Evolutionary conservation across 345 rosid species (phyloP), one percentile per base, ranked within the genome.

Genomic region (Ailanthus altissimus): DNA sequence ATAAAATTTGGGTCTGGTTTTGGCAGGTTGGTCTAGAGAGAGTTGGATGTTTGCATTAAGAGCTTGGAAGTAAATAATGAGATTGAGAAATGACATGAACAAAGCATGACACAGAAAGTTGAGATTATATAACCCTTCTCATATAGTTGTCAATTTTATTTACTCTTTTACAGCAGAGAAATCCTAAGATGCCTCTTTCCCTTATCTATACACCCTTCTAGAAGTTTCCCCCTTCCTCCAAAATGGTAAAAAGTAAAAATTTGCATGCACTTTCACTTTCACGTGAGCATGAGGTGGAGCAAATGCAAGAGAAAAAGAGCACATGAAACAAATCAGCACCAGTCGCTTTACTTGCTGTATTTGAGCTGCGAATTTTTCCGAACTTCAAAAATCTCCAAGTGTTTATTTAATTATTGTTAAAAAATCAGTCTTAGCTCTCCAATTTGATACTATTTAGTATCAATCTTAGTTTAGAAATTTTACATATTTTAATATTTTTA

Each of bases 151-250:
- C 84, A 85, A 88, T 88, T 85, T 78, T 25, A 67, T 26, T 83
- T 86, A 16, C 92, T 83, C 2, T 68, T 21, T 74, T 66, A 72
- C 75, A 85, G 59, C 83, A 84, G 85, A 87, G 88, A 89, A 90
- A 90, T 84, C 84, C 89, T 85, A 84, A 94, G 97, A 94, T 94
- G 85, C 97, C 88, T 76, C 73, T 79, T 91, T 94, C 86, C 97
- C 88, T 69, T 83, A 85, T 89, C 81, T 67, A 81, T 78, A n/a
- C 90, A 83, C 88, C 75, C 79, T 86, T 90, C 85, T 89, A 88
- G 91, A 92, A 87, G 82, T 88, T 86, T 86, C 79, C 86, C 83
- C 89, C 75, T 78, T 72, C 77, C 81, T 72, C 79, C 51, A 5
- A 62, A 74, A 78, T 83, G 89, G 88, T 62, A 89, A 87, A n/a